Evolutionary conservation across 2,329 filamentous ascomycete species (phyloP).

Genomic region (Verticillium nonalfalfae): DNA sequence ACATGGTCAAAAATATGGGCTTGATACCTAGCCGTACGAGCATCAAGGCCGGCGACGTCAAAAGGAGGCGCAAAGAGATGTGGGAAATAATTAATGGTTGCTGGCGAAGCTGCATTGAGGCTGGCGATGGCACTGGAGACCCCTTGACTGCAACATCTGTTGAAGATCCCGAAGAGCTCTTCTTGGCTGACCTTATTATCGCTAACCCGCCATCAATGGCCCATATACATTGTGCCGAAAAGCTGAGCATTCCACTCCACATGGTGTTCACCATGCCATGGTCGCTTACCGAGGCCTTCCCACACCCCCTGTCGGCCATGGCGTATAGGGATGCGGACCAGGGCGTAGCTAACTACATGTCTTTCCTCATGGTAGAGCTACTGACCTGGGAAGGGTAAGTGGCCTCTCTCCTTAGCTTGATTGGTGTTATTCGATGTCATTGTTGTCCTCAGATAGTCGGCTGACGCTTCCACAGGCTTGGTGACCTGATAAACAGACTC

Average conservation of each 20-base stretch:
- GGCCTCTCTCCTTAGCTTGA: too few relatives aligned
- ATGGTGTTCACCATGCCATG: slow-evolving; percentile 59
- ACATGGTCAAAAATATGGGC: slow-evolving; percentile 19
- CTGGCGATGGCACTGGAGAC: slow-evolving; percentile 4
- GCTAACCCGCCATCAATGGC: slow-evolving; percentile 37
- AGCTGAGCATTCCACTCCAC: slow-evolving; percentile 32
- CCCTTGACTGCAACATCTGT: slow-evolving; percentile 18
- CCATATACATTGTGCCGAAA: slow-evolving; percentile 36
- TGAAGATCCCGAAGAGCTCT: slow-evolving; percentile 13
- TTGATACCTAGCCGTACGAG: slow-evolving; percentile 17
- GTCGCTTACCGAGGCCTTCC: slow-evolving; percentile 64
- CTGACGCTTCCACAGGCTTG: background rate
- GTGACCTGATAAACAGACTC: background rate
- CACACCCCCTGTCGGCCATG: slow-evolving; percentile 67
- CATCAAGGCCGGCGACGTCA: slow-evolving; percentile 16
- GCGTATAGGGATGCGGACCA: slow-evolving; percentile 41
- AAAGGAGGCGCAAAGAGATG: slow-evolving; percentile 15
- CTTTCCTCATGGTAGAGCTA: slow-evolving; percentile 65
- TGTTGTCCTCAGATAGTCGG: background rate
- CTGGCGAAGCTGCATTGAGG: slow-evolving; percentile 14
- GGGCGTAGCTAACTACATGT: slow-evolving; percentile 62
- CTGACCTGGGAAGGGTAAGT: slow-evolving; percentile 62
- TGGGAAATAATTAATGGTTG: slow-evolving; percentile 13
- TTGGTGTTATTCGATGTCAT: too few relatives aligned
- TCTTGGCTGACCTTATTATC: slow-evolving; percentile 39